Evolutionary conservation across 2,329 filamentous ascomycete genomes (phyloP), one percentile per base, ranked within the genome.

Genomic region (Xylaria sp.): DNA sequence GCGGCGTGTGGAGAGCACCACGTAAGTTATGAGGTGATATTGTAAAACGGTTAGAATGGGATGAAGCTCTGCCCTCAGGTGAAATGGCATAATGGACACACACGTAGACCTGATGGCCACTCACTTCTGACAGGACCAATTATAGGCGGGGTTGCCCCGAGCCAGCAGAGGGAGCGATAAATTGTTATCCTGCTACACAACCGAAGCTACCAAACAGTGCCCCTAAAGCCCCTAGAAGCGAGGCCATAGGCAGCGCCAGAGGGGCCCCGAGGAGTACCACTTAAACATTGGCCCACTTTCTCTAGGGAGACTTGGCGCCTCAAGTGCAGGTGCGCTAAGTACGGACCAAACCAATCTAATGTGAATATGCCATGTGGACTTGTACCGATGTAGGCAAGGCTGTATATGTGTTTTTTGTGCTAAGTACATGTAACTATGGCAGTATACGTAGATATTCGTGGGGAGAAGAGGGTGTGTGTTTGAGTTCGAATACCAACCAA

Each of bases 211-310:
- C 40, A 35, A 15, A 41, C 6, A 35, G 21, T 33, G 23, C 8
- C 46, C 37, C 40, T 38, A 44, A 25, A 29, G 21, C 23, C 29
- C 44, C 31, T 31, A 41, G 13, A 53, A 41, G 13, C 19, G 17
- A 38, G 17, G 11, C 3, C 13, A 27, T 44, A 60, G 48, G 48
- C 7, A 13, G 15, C 41, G 25, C 55, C 47, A 19, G 23, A 19
- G 27, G 35, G 56, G 25, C 19, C 15, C 43, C 23, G 35, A 3
- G 13, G 35, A 3, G 59, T 62, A 62, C 59, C 54, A 58, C 59
- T 62, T 62, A 62, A 62, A 62, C 59, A 62, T 10, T 29, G 23
- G n/a, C 51, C 23, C 23, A 21, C 29, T 40, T 3, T 19, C n/a
- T 3, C 23, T 25, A 27, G 9, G 27, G 25, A 27, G 15, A 27